phyloP scores from a whole-genome alignment of 352 stramenopile species.

The Phytophthora fragariae region DNA sequence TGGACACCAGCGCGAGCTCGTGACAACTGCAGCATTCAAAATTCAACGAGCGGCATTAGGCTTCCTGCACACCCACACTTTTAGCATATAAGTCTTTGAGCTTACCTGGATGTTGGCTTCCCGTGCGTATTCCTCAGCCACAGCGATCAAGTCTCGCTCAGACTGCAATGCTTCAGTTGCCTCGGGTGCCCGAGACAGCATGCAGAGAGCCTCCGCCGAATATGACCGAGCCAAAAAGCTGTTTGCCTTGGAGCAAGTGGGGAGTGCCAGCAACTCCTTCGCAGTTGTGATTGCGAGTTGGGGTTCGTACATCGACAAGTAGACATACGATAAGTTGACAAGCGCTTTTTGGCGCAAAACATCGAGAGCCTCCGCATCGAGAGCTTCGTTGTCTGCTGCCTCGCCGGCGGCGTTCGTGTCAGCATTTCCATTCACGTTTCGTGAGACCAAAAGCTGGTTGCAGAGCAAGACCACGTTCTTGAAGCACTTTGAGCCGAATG shows the following conservation, averaged over 20 bases:
- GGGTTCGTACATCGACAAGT: constrained; percentile 92
- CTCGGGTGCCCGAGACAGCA: constrained; percentile 86
- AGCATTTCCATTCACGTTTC: constrained; percentile 42
- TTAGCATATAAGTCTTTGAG: not conserved
- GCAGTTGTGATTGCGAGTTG: constrained; percentile 86
- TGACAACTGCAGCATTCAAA: constrained; percentile 49
- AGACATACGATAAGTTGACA: constrained; percentile 90
- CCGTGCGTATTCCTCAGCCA: constrained; percentile 81
- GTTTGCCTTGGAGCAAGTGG: constrained; percentile 78
- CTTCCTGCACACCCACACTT: not conserved
- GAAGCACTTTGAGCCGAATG: constrained; percentile 89
- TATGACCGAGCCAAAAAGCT: constrained; percentile 88
- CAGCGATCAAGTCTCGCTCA: constrained; percentile 73
- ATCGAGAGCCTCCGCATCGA: constrained; percentile 69
- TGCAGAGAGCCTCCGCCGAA: constrained; percentile 89
- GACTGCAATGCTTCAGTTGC: constrained; percentile 79
- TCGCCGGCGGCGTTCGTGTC: constrained; percentile 26
- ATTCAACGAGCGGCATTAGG: constrained; percentile 14
- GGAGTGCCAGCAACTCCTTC: constrained; percentile 77
- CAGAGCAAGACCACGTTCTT: constrained; percentile 88
- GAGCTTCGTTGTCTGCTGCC: constrained; percentile 35
- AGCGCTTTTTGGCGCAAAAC: constrained; percentile 85
- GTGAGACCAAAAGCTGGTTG: constrained; percentile 72
- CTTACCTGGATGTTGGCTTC: constrained; percentile 80
- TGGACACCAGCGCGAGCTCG: constrained; percentile 78